Evolutionary conservation across 768 basidiomycete genomes (phyloP), one percentile per base, ranked within the genome.

Genomic region (Mycena rebaudengoi): DNA sequence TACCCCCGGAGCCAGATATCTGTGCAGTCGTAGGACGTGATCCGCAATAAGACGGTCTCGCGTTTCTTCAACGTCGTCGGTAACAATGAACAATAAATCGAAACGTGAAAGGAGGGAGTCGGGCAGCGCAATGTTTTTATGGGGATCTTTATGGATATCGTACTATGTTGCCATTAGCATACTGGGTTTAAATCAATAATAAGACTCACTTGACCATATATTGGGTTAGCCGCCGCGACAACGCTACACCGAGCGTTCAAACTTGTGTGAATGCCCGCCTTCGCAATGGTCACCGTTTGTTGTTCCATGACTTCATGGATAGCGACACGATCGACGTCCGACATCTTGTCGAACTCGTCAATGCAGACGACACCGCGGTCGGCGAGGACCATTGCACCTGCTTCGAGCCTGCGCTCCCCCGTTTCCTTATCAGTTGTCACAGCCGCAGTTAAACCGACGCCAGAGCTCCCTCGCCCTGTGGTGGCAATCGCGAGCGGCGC

Each of bases 271-370:
- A 99, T 99, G 60, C 98, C 98, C 13, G 98, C 98, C 73, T 99
- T 99, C 48, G 98, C 98, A 67, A 99, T 99, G 10, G 98, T 99
- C 46, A 99, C 97, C 0, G 98, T 99, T 75, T 99, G 98, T 76
- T 98, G 97, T 75, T 99, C 98, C 98, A 99, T 99, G 73, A 99
- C 98, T 87, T 99, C 98, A 79, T 99, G 98, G 71, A 99, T 99
- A 32, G 98, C 97, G 20, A 99, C 97, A 68, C 98, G 89, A 80
- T 99, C 98, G 68, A 99, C 86, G 74, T 99, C 98, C 26, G 95
- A 96, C 98, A 99, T 99, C 77, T 99, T 99, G 85, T 99, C 98
- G 73, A 99, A 99, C 79, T 99, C 98, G 78, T 99, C 98, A 70
- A 99, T 99, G 77, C 98, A 99, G 44, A 99, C 97, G 21, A 99